These are phyloP conservation scores for Piper betle DNA, from an alignment of 164 flowering plant genomes.

Conservation along the genomic window DNA sequence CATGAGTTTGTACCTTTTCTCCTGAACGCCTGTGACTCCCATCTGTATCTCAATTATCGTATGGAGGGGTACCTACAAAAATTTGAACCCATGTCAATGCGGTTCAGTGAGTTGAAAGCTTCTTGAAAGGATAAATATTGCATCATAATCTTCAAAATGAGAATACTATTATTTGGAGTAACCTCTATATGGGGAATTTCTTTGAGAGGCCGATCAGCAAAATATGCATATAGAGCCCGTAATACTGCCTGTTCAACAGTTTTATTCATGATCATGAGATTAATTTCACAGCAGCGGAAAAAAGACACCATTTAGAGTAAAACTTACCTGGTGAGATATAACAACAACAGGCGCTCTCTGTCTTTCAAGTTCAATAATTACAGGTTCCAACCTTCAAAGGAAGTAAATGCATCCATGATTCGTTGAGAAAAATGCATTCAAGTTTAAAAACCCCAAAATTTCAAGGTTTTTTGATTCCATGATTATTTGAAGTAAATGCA, in stretches of 20 bases:
- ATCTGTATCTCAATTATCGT: slow-evolving; percentile 96
- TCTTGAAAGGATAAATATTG: too few species aligned
- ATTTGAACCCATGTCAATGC: neutral
- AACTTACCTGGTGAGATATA: slow-evolving; percentile 78
- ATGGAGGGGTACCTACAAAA: slow-evolving; percentile 81
- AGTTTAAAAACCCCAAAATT: neutral
- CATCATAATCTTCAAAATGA: neutral
- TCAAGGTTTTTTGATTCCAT: too few species aligned
- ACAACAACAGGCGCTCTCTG: slow-evolving; percentile 98
- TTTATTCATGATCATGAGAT: neutral
- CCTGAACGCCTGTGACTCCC: slow-evolving; percentile 97
- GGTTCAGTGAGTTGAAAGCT: neutral
- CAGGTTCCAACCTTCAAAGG: slow-evolving; percentile 78
- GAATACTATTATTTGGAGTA: slow-evolving; percentile 5
- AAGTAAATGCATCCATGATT: slow-evolving; percentile 5
- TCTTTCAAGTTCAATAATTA: slow-evolving; percentile 93
- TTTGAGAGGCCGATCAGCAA: slow-evolving; percentile 89
- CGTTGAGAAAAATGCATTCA: neutral
- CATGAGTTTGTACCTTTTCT: slow-evolving; percentile 96
- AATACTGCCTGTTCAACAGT: slow-evolving; percentile 57
- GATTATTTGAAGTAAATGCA: too few species aligned
- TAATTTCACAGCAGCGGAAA: neutral
- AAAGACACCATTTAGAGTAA: neutral
- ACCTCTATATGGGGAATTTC: slow-evolving; percentile 99
- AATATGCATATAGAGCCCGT: slow-evolving; percentile 96